These are phyloP conservation scores for Hypomontagnella monticulosa DNA, from an alignment of 495 filamentous ascomycete genomes.

Conservation along the genomic window DNA sequence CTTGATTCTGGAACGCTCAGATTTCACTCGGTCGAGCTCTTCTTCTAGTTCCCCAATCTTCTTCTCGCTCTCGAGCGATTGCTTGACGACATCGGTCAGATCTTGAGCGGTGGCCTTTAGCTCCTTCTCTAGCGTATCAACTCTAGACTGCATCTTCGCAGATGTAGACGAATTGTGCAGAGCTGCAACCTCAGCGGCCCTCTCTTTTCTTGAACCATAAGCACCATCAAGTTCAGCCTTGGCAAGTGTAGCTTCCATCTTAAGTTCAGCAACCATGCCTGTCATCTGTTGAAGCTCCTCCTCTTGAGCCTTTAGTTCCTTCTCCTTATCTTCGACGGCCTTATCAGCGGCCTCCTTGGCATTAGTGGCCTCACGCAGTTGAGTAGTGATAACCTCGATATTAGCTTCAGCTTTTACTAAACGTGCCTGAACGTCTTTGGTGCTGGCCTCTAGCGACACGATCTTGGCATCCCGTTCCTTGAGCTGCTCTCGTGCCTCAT, in stretches of 20 bases:
- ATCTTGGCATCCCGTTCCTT: slow-evolving; percentile 59
- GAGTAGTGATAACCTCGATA: slow-evolving; percentile 46
- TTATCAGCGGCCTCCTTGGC: slow-evolving; percentile 49
- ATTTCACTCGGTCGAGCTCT: slow-evolving; percentile 53
- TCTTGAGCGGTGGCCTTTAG: slow-evolving; percentile 83
- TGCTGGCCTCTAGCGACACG: slow-evolving; percentile 55
- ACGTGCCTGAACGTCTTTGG: slow-evolving; percentile 52
- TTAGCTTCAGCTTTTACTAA: slow-evolving; percentile 47
- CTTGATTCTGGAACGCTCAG: slow-evolving; percentile 46
- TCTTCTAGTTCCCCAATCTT: slow-evolving; percentile 81
- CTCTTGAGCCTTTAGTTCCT: slow-evolving; percentile 61
- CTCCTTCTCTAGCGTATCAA: slow-evolving; percentile 77
- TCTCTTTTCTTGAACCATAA: slow-evolving; percentile 80
- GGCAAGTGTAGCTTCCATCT: slow-evolving; percentile 90
- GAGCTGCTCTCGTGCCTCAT: slow-evolving; percentile 59
- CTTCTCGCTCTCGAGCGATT: slow-evolving; percentile 85
- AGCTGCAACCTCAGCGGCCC: slow-evolving; percentile 77
- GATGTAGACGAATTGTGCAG: slow-evolving; percentile 73
- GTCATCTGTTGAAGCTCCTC: slow-evolving; percentile 79
- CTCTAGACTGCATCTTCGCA: slow-evolving; percentile 67
- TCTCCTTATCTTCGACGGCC: slow-evolving; percentile 51
- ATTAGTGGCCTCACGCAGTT: slow-evolving; percentile 49
- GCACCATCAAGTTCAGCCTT: slow-evolving; percentile 95
- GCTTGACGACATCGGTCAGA: slow-evolving; percentile 86
- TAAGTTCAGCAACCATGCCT: slow-evolving; percentile 82